Evolutionary conservation across 352 stramenopile genomes (phyloP), one percentile per base, ranked within the genome.

Genomic region (Plasmopara viticola): DNA sequence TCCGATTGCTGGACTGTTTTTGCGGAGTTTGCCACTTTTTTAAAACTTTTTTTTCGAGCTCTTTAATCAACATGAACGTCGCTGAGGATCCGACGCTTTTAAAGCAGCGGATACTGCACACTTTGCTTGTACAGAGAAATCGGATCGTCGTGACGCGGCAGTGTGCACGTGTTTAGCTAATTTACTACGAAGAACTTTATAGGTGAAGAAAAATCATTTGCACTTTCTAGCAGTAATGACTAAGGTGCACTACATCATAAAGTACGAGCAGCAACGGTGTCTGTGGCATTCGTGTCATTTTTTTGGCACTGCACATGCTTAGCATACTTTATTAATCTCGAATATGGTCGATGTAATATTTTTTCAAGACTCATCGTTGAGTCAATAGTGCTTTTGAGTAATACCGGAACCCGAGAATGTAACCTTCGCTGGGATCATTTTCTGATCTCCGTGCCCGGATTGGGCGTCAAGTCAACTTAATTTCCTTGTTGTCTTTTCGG

Each of bases 131-230:
- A 64, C 8, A 74, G 53, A 12, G 70, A 79, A 47, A 62, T 53
- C 13, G 59, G 35, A 54, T 89, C 73, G 20, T 25, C 20, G 39
- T 86, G 69, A 31, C 86, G 91, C 51, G 83, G 80, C 35, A 90
- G 51, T 17, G 66, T 58, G 47, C 78, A 84, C 44, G 80, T 88
- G 56, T 94, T 78, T 3, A 25, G 3, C 1, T 25, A 94, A 57
- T 58, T 91, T 80, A 4, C 60, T 73, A 5, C 90, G 55, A 31
- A 94, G 51, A n/a, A 94, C 63, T 12, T 80, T 78, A n/a, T n/a
- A 33, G 75, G 83, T 44, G 80, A 89, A 56, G 91, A 91, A 20
- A 91, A 84, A 51, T 93, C 78, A 4, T 78, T 60, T 77, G 64
- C 85, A 94, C 20, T 76, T 68, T 29, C 87, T 71, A 12, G 76